Base-by-base conservation (phyloP, 2,329 filamentous ascomycete species). In the Ophiostoma pallidulum region DNA sequence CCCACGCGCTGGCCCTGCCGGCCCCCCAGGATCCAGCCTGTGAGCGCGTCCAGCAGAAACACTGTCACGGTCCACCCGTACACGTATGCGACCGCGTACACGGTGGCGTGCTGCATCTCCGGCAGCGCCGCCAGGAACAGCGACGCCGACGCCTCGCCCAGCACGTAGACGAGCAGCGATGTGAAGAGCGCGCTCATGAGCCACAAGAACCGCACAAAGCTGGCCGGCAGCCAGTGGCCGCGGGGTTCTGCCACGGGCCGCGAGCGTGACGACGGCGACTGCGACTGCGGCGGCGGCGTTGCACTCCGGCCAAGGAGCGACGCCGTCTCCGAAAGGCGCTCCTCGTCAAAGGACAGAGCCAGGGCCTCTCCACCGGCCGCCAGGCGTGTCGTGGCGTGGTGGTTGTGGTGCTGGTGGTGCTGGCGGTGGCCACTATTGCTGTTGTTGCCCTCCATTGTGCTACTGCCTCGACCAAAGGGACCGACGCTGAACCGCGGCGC, bases 11-110 rank as follows among this genome's bases (percentile, higher is more conserved):
- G 77, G 41, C 80, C 80, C 55, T 83, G 77, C 45, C 73, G 76
- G 33, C 76, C 79, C 38, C 80, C 80, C 33, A 84, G 62, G 41
- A 84, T 80, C 77, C 78, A 84, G 2, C 78, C 80, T 0, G 79
- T 82, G 49, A 82, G 63, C 3, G 72, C 74, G 57, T 84, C 80
- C 8, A 84, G 66, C 20, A 83, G 62, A 51, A 83, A 76, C 8
- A 84, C 78, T 2, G 79, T 84, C 26, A 74, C 68, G 9, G 84
- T 77, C 80, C 80, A 84, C 42, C 78, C 80, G 60, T 84, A 84
- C 41, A 84, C 80, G 57, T 84, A 84, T 10, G 82, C 69, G 45
- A 84, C 75, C 0, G 80, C 84, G 60, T 84, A 79, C 53, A 80
- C 67, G 51, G 73, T 83, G 63, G 75, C 73, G 58, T 84, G 80